A percentile compares a stretch with the other conserved stretches of the same genome.
These are phyloP conservation scores for Amaranthus tricolor DNA, from an alignment of 179 eudicot genomes.

Conservation along the genomic window DNA sequence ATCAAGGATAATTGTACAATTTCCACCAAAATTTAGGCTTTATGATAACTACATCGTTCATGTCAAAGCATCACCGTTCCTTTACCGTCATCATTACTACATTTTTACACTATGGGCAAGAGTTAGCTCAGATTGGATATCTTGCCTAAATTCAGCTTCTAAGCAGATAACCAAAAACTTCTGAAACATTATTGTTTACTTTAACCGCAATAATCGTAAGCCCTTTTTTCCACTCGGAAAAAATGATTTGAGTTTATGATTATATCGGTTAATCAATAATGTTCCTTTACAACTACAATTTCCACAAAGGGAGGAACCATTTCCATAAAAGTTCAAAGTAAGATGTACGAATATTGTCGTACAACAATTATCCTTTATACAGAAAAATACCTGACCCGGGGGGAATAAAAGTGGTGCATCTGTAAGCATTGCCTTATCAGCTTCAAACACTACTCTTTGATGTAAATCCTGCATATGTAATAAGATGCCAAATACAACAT, in stretches of 20 bases:
- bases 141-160: no score
- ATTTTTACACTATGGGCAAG: no score
- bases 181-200: no score
- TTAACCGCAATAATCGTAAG: no score
- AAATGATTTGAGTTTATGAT: background rate
- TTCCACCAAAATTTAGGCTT: no score
- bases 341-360: background rate
- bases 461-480: slow-evolving; percentile 45
- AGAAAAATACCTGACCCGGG: slow-evolving; percentile 81
- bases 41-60: no score
- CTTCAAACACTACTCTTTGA: slow-evolving; percentile 55
- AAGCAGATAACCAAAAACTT: no score
- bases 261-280: background rate
- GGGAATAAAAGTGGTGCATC: slow-evolving; percentile 90
- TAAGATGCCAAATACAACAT: background rate
- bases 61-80: no score
- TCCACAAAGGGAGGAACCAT: slow-evolving; percentile 6
- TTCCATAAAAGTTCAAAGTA: background rate
- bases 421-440: slow-evolving; percentile 83
- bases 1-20: no score
- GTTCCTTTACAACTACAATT: background rate
- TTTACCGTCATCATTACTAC: no score
- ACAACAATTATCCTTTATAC: background rate
- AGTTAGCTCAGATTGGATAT: no score
- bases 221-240: no score